Evolutionary conservation across 208 protist species (phyloP).

Genomic region (Trypanosoma theileri): DNA sequence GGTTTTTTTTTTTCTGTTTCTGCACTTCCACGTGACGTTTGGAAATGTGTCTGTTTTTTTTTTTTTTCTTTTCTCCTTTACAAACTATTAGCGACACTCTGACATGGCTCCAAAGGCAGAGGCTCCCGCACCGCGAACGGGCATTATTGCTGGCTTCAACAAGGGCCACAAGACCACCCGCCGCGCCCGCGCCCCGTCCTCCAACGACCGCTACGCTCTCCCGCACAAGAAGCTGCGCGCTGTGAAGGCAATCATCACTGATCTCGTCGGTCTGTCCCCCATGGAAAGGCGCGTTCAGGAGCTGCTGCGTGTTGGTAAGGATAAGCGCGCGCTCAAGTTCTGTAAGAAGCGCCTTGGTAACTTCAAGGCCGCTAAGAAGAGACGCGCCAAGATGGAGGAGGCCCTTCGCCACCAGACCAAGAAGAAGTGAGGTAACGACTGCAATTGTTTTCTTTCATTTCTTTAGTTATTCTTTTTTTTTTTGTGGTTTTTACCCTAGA

Average conservation of each 20-base stretch:
- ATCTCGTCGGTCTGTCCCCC: conserved; percentile 89
- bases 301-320: conserved; percentile 93
- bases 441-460: not conserved
- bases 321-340: conserved; percentile 95
- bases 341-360: conserved; percentile 93
- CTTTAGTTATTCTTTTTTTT: not conserved
- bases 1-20: too few relatives aligned
- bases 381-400: conserved; percentile 91
- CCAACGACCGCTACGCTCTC: conserved; percentile 78
- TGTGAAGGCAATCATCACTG: conserved; percentile 90
- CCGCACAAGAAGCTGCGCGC: conserved; percentile 90
- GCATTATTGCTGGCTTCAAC: conserved; percentile 93
- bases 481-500: not conserved
- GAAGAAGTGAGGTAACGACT: conserved; percentile 59
- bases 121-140: conserved; percentile 71
- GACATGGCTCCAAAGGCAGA: conserved; percentile 11
- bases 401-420: conserved; percentile 84
- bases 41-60: not conserved
- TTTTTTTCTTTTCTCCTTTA: not conserved
- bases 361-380: conserved; percentile 91
- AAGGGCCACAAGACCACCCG: conserved; percentile 91
- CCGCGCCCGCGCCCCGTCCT: conserved; percentile 70
- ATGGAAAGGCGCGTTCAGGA: conserved; percentile 93
- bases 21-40: too few relatives aligned
- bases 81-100: not conserved